Percentiles rank a stretch among this genome's conserved stretches.
phyloP scores from a whole-genome alignment of 2,329 filamentous ascomycete species.

The Alternaria solani region DNA sequence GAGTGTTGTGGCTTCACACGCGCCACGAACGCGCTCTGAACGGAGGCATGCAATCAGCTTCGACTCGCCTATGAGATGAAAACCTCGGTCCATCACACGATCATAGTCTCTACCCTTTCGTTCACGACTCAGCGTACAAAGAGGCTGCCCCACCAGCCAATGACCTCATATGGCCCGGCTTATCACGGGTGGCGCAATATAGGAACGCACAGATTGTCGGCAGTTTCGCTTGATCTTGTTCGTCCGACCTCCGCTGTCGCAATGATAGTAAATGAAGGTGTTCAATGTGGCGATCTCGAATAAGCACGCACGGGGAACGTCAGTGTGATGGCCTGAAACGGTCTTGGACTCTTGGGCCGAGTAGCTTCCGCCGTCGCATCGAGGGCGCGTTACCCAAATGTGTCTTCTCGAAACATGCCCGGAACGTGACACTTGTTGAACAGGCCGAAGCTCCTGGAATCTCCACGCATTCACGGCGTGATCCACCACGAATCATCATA shows the following conservation, averaged over 20 bases:
- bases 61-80: neutral
- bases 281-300: slow-evolving; percentile 10
- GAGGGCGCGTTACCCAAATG: slow-evolving; percentile 3
- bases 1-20: neutral
- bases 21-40: neutral
- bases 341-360: slow-evolving; percentile 10
- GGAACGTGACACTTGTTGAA: slow-evolving; percentile 18
- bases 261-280: slow-evolving; percentile 20
- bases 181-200: slow-evolving; percentile 2
- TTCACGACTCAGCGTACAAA: neutral
- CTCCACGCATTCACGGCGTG: slow-evolving; percentile 13
- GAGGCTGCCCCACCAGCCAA: neutral
- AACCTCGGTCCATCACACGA: neutral
- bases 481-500: neutral
- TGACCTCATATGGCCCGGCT: neutral
- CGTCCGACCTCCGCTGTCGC: slow-evolving; percentile 6
- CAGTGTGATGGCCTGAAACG: slow-evolving; percentile 22
- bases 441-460: slow-evolving; percentile 25
- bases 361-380: slow-evolving; percentile 1
- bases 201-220: slow-evolving; percentile 17
- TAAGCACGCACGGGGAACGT: slow-evolving; percentile 6
- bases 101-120: neutral
- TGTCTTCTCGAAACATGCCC: slow-evolving; percentile 21
- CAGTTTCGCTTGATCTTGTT: slow-evolving; percentile 22
- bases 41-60: neutral